phyloP scores from a whole-genome alignment of 2,329 filamentous ascomycete species.

The Exophiala aquamarina region DNA sequence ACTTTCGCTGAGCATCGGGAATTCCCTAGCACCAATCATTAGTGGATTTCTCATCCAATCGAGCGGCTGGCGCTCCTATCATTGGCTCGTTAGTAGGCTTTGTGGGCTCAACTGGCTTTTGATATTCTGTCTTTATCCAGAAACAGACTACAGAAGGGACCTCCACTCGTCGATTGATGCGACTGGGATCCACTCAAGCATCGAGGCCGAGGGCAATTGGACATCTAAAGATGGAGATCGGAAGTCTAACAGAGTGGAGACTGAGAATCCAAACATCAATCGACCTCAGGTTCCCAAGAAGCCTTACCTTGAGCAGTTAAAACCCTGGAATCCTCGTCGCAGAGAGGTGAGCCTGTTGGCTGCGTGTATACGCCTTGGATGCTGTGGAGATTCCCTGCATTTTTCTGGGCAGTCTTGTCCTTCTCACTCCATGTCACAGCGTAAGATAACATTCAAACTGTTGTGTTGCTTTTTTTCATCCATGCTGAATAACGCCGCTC shows the following conservation, averaged over 20 bases:
- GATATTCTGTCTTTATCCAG: constrained; percentile 37
- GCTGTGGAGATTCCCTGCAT: constrained; percentile 4
- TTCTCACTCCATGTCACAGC: constrained; percentile 7
- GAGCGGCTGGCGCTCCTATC: constrained; percentile 41
- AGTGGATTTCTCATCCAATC: constrained; percentile 35
- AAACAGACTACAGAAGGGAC: constrained; percentile 35
- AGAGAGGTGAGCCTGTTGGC: neutral
- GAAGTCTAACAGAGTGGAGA: no score
- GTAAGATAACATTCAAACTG: no score
- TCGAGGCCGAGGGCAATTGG: no score
- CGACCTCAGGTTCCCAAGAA: no score
- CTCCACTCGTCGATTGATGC: constrained; percentile 8
- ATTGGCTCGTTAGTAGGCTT: constrained; percentile 36
- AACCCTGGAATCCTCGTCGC: neutral
- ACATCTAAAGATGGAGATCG: no score
- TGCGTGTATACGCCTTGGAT: constrained; percentile 3
- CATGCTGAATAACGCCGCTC: no score
- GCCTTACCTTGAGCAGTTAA: neutral
- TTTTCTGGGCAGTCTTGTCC: constrained; percentile 5
- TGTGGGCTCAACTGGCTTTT: constrained; percentile 32
- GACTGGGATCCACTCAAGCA: neutral
- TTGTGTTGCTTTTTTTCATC: no score
- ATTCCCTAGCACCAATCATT: constrained; percentile 37
- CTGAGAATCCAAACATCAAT: no score
- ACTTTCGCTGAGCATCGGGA: constrained; percentile 34